These are phyloP conservation scores for Gossypium raimondii DNA, from an alignment of 345 rosid species.

Conservation along the genomic window DNA sequence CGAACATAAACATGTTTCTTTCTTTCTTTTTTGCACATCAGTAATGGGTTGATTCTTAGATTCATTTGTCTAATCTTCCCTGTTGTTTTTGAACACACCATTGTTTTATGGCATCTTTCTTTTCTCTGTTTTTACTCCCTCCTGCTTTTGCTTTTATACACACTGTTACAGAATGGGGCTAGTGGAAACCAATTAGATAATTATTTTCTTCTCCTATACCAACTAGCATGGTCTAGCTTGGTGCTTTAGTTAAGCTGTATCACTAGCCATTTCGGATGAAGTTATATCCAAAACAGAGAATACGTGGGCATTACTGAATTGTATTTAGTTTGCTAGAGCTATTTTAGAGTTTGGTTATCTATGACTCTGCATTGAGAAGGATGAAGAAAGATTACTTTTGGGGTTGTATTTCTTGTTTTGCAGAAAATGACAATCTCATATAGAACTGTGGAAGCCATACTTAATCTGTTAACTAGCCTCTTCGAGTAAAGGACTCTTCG, in stretches of 20 bases:
- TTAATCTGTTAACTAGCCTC: neutral
- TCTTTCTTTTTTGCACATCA: neutral
- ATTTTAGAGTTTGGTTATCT: neutral
- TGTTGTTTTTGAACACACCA: too few relatives aligned
- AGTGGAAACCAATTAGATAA: too few relatives aligned
- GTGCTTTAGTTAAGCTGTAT: too few relatives aligned
- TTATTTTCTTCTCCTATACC: too few relatives aligned
- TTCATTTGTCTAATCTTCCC: neutral
- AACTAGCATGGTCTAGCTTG: too few relatives aligned
- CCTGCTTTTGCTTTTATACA: too few relatives aligned
- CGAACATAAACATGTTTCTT: neutral
- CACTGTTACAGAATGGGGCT: too few relatives aligned
- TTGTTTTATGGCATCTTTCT: too few relatives aligned
- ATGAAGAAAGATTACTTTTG: slow-evolving; percentile 7
- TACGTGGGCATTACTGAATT: neutral
- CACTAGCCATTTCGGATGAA: too few relatives aligned
- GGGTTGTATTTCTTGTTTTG: slow-evolving; percentile 2
- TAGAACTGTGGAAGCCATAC: neutral
- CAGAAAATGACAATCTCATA: neutral
- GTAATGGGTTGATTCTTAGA: neutral
- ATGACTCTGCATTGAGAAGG: neutral
- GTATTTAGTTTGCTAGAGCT: neutral
- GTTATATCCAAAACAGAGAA: neutral
- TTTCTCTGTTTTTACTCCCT: too few relatives aligned
- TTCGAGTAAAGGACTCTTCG: slow-evolving; percentile 14